phyloP scores from a whole-genome alignment of 208 protist species.

The Giardia duodenalis region DNA sequence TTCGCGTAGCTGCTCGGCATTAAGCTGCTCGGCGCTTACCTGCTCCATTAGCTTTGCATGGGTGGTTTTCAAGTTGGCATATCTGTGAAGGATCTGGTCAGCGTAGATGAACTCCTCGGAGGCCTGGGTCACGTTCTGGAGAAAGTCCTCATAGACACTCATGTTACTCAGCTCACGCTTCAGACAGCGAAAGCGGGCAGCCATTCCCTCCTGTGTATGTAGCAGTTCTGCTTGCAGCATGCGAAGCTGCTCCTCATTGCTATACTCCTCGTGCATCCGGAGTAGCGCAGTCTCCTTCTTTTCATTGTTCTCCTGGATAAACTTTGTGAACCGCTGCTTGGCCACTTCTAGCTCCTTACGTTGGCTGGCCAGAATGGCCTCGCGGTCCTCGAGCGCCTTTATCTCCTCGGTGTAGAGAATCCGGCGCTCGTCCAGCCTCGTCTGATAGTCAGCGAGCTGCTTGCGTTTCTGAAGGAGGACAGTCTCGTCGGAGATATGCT shows the following conservation, averaged over 20 bases:
- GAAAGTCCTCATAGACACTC: not conserved
- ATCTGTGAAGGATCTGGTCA: not conserved
- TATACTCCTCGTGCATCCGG: not conserved
- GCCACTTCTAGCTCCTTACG: not conserved
- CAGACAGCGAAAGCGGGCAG: not conserved
- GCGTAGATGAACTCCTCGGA: not conserved
- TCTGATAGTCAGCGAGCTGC: not conserved
- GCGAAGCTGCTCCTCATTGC: not conserved
- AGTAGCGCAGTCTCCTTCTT: not conserved
- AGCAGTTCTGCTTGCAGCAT: not conserved
- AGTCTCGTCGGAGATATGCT: not conserved
- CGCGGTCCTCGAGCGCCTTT: not conserved
- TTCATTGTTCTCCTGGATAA: not conserved
- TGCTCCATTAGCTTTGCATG: not conserved
- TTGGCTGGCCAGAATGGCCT: not conserved
- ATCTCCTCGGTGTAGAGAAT: not conserved
- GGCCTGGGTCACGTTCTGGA: not conserved
- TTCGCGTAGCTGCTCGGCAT: not conserved
- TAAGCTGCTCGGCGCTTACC: not conserved
- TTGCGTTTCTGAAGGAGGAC: not conserved
- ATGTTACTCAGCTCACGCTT: not conserved
- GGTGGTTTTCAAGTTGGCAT: not conserved
- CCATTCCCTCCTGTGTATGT: not conserved
- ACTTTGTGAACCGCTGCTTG: not conserved
- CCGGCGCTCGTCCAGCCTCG: not conserved